These are phyloP conservation scores for Camellia japonica DNA, from an alignment of 148 eudicot genomes.

Conservation along the genomic window DNA sequence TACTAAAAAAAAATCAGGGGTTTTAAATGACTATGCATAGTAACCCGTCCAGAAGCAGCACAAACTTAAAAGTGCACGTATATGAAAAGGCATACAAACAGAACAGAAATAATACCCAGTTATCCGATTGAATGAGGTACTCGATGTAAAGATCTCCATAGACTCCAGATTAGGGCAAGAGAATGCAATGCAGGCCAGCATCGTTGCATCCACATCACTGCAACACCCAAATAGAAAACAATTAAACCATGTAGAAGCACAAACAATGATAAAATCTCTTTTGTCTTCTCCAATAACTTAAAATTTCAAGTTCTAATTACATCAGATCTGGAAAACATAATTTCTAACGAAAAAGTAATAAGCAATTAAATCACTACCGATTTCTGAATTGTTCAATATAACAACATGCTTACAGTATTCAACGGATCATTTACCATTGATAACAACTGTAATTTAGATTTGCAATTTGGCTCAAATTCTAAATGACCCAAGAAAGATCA, in stretches of 20 bases:
- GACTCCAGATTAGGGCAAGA: constrained; percentile 88
- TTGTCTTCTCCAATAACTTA: not conserved
- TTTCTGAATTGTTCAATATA: not conserved
- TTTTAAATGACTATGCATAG: too few relatives aligned
- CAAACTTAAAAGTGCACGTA: not conserved
- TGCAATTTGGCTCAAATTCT: not conserved
- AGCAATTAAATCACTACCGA: not conserved
- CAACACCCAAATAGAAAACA: constrained; percentile 26
- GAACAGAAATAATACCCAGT: constrained; percentile 56
- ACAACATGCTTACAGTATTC: not conserved
- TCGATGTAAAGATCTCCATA: constrained; percentile 62
- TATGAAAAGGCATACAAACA: not conserved
- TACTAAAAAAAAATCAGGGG: too few relatives aligned
- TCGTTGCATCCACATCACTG: constrained; percentile 92
- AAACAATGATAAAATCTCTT: too few relatives aligned
- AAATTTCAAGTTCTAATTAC: not conserved
- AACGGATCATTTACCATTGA: not conserved
- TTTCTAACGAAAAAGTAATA: not conserved
- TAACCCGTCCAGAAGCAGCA: not conserved
- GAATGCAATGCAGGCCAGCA: constrained; percentile 94
- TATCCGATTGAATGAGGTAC: constrained; percentile 60
- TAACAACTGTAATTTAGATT: not conserved
- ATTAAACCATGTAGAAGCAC: not conserved
- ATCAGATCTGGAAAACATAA: not conserved
- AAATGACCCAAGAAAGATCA: not conserved